Conservation (phyloP, 73 alveolate genomes). For the Tetrahymena elliotti region DNA sequence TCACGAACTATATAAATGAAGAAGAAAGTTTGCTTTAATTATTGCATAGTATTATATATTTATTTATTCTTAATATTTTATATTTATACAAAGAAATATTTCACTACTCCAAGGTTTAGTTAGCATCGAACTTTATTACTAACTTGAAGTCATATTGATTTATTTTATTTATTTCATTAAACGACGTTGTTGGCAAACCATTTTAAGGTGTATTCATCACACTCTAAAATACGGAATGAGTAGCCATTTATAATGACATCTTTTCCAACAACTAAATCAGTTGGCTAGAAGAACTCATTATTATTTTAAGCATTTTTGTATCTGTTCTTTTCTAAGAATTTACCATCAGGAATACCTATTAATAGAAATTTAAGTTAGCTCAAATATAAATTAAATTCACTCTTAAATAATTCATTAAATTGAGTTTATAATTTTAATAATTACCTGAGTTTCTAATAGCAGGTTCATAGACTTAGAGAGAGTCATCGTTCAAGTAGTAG, state of each 20-base stretch:
- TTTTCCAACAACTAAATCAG: constrained; percentile 74
- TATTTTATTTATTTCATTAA: not conserved
- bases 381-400: not conserved
- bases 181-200: constrained; percentile 38
- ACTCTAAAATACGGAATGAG: constrained; percentile 62
- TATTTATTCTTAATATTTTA: not conserved
- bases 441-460: constrained; percentile 79
- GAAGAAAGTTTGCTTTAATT: not conserved
- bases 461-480: constrained; percentile 82
- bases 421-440: not conserved
- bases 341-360: constrained; percentile 82
- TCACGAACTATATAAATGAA: not conserved
- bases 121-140: not conserved
- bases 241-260: constrained; percentile 68
- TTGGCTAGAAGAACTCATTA: constrained; percentile 50
- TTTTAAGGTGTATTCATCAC: constrained; percentile 76
- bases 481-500: constrained; percentile 80
- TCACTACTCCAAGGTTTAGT: not conserved
- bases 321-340: constrained; percentile 82
- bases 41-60: not conserved
- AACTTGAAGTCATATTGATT: not conserved
- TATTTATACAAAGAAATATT: not conserved
- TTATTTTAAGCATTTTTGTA: constrained; percentile 70
- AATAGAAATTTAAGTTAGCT: not conserved
- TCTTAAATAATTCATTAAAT: not conserved